Evolutionary conservation across 73 alveolate genomes (phyloP), one percentile per base, ranked within the genome.

Genomic region (Paramecium tetraurelia): DNA sequence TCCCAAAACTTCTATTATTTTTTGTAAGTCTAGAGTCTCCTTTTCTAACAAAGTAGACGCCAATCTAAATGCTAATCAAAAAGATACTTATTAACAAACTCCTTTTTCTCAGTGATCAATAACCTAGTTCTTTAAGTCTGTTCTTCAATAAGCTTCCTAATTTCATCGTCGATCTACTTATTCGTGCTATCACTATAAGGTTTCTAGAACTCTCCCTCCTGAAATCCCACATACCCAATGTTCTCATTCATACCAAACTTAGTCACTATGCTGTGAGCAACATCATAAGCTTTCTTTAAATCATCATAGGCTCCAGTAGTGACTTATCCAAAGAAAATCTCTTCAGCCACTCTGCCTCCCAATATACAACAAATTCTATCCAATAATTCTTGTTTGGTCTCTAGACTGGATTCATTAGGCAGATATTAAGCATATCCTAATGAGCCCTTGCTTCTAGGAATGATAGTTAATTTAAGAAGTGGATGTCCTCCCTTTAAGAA

Each of bases 291-390:
- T 70, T 95, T 96, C 93, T 96, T 96, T 11, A 96, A 77, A 70
- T 96, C 98, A 92, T 89, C 94, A 71, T 89, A 89, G 7, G 94
- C 94, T 21, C 94, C 94, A 36, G 97, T 96, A 4, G 99, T 96
- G 29, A 96, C 93, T 18, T 89, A 72, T 14, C 90, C 89, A 68
- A 96, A 96, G 95, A 96, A 96, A 9, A 93, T 21, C 58, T 95
- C 96, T 84, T 96, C 99, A 12, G 97, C 92, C 9, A 93, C 90
- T 88, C 99, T 96, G 1, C 99, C 99, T 35, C 99, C 99, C 7
- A 96, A 92, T 14, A 96, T 96, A 77, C 93, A 94, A 35, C 93
- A 68, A 2, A 96, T 96, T 95, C 86, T 96, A 68, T 96, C 99
- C n/a, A 69, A 75, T 5, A 96, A 59, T 76, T 95, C 96, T 90